Percentiles rank a stretch among this genome's conserved stretches.
These are phyloP conservation scores for Aspergillus olivimuriae DNA, from an alignment of 495 filamentous ascomycete species.

Conservation along the genomic window DNA sequence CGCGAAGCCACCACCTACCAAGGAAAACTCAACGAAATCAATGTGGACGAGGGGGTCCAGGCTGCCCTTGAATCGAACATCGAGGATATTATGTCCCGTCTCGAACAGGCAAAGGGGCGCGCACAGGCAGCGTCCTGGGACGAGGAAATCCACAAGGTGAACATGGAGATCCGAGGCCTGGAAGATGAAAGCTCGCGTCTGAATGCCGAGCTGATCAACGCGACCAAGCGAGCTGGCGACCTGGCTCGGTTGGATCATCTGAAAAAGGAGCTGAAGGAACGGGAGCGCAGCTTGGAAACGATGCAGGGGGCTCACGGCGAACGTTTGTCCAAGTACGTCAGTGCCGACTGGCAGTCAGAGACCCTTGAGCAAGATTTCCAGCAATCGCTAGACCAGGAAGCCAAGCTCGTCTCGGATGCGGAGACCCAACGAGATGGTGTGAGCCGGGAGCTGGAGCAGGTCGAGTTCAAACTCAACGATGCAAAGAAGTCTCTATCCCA, in stretches of 20 bases:
- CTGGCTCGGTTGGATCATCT: conserved; percentile 72
- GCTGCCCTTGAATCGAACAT: conserved; percentile 65
- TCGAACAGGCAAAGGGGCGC: conserved; percentile 56
- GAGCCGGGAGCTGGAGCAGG: conserved; percentile 66
- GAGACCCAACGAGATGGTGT: conserved; percentile 62
- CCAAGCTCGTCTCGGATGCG: conserved; percentile 47
- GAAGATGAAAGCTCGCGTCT: conserved; percentile 64
- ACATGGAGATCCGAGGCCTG: conserved; percentile 54
- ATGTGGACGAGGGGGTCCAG: conserved; percentile 77
- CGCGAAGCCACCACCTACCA: conserved; percentile 57
- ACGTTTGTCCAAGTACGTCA: conserved; percentile 57
- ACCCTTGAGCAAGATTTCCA: conserved; percentile 70
- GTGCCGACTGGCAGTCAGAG: conserved; percentile 57
- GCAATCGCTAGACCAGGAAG: conserved; percentile 50
- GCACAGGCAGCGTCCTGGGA: conserved; percentile 61
- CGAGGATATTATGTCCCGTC: conserved; percentile 57
- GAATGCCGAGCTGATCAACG: conserved; percentile 69
- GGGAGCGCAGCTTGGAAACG: conserved; percentile 64
- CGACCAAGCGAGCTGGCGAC: conserved; percentile 68
- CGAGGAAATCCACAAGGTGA: conserved; percentile 53
- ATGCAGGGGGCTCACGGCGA: conserved; percentile 68
- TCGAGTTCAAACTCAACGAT: conserved; percentile 70
- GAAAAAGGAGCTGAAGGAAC: conserved; percentile 67
- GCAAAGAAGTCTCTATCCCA: conserved; percentile 53
- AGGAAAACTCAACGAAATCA: conserved; percentile 57